A percentile compares a stretch with the other conserved stretches of the same genome.
Evolutionary conservation across 257 asterid species (phyloP).

Genomic region (Fraxinus excelsior): DNA sequence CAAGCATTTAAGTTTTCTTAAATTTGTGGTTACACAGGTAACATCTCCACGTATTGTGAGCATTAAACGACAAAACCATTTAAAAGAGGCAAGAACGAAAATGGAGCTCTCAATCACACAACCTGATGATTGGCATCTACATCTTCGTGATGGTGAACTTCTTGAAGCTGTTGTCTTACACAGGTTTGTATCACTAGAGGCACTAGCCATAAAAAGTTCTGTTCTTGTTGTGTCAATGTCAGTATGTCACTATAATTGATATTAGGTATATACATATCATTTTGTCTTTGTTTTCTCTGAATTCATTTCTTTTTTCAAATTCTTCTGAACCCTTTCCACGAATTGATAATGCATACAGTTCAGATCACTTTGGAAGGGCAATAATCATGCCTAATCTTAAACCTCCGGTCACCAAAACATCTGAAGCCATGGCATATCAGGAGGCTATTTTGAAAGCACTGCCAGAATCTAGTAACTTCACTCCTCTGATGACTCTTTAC

Average conservation of each 20-base stretch:
- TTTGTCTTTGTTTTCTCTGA: not conserved
- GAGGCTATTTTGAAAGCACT: constrained; percentile 67
- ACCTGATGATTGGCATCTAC: constrained; percentile 99
- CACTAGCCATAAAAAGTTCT: not conserved
- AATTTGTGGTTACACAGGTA: constrained; percentile 35
- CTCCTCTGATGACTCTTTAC: constrained; percentile 95
- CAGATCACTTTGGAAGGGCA: constrained; percentile 84
- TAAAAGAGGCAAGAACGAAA: constrained; percentile 35
- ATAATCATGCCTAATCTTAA: constrained; percentile 91
- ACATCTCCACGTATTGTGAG: constrained; percentile 29
- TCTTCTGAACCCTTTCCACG: constrained; percentile 11
- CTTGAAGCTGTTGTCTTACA: constrained; percentile 77
- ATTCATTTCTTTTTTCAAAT: constrained; percentile 9
- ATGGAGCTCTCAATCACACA: constrained; percentile 79
- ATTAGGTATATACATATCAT: not conserved
- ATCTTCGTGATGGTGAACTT: constrained; percentile 94
- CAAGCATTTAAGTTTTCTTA: not conserved
- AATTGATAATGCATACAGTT: constrained; percentile 41
- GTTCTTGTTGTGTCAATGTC: constrained; percentile 8
- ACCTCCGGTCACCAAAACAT: constrained; percentile 88
- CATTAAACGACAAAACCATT: constrained; percentile 32
- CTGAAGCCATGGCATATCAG: constrained; percentile 74
- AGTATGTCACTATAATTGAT: not conserved
- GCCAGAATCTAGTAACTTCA: constrained; percentile 61
- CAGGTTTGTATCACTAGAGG: constrained; percentile 46